These are phyloP conservation scores for Akanthomyces dipterigenus DNA, from an alignment of 2,329 filamentous ascomycete genomes.

Conservation along the genomic window DNA sequence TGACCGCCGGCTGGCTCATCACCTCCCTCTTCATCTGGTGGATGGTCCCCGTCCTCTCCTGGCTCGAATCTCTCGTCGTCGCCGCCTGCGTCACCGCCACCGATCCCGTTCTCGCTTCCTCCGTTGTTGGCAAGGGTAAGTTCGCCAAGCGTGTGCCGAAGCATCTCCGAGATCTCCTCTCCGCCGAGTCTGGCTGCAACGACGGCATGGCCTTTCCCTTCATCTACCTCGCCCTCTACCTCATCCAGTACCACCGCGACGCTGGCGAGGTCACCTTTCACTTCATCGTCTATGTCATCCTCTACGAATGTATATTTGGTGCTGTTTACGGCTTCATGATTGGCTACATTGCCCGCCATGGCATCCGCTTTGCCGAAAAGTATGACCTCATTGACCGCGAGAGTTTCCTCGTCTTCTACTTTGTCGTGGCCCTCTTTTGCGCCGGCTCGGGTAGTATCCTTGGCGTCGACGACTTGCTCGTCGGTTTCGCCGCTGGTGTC, in stretches of 20 bases:
- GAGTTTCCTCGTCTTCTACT: conserved; percentile 98
- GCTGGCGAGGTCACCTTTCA: conserved; percentile 66
- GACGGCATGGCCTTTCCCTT: conserved; percentile 99
- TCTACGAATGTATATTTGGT: conserved; percentile 95
- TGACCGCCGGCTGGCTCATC: conserved; percentile 92
- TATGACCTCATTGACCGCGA: conserved; percentile 86
- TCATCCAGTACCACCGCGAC: conserved; percentile 72
- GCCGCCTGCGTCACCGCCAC: conserved; percentile 95
- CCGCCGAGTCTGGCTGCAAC: conserved; percentile 96
- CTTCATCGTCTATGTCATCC: conserved; percentile 82
- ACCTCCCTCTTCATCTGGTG: conserved; percentile 95
- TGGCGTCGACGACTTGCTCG: conserved; percentile 86
- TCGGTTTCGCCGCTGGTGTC: conserved; percentile 93
- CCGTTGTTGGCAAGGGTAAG: conserved; percentile 97
- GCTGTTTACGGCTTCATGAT: conserved; percentile 80
- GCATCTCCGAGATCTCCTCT: conserved; percentile 90
- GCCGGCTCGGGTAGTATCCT: conserved; percentile 88
- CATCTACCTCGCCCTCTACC: conserved; percentile 84
- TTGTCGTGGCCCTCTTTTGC: conserved; percentile 90
- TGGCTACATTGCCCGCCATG: conserved; percentile 84
- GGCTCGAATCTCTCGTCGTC: conserved; percentile 81
- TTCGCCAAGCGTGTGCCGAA: conserved; percentile 97
- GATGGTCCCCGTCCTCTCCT: conserved; percentile 70
- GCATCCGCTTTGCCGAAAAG: conserved; percentile 81
- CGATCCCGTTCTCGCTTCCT: conserved; percentile 92